Conservation (phyloP, 2,329 filamentous ascomycete genomes). For the Neonectria coccinea region DNA sequence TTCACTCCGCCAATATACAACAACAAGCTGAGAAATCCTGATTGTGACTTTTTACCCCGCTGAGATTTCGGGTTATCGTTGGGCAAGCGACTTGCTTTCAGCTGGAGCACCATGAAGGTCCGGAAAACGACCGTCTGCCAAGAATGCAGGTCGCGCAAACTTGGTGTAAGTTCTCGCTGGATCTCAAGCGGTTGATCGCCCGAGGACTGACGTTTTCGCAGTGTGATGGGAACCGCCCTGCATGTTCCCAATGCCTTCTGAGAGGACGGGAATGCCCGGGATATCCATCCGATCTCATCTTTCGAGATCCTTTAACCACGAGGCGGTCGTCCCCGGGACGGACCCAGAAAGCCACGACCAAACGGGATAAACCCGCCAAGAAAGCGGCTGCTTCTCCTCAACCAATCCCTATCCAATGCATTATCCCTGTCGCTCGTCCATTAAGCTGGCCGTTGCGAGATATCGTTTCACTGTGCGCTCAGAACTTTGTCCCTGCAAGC, state of each 20-base stretch:
- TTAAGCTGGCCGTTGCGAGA: conserved; percentile 41
- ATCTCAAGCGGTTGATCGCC: background rate
- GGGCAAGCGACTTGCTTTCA: background rate
- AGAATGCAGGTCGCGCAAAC: conserved; percentile 42
- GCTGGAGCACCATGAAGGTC: conserved; percentile 35
- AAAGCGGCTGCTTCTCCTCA: background rate
- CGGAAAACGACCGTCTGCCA: conserved; percentile 41
- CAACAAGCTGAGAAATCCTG: background rate
- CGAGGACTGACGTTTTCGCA: conserved; percentile 11
- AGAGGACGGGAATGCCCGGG: conserved; percentile 38
- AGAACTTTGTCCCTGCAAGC: conserved; percentile 35
- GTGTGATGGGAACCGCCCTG: conserved; percentile 44
- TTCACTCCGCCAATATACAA: background rate
- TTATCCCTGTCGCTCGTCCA: background rate
- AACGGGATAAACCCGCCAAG: background rate
- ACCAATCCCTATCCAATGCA: background rate
- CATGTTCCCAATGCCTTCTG: conserved; percentile 42
- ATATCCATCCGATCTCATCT: conserved; percentile 44
- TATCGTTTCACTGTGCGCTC: conserved; percentile 41
- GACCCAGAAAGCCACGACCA: background rate
- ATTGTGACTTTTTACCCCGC: background rate
- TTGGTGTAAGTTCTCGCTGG: conserved; percentile 34
- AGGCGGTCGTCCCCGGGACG: background rate
- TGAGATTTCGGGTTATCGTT: too few species aligned
- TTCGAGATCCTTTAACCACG: conserved; percentile 20